Conservation (phyloP, 768 basidiomycete species). For the Tricholoma hemisulphureum region DNA sequence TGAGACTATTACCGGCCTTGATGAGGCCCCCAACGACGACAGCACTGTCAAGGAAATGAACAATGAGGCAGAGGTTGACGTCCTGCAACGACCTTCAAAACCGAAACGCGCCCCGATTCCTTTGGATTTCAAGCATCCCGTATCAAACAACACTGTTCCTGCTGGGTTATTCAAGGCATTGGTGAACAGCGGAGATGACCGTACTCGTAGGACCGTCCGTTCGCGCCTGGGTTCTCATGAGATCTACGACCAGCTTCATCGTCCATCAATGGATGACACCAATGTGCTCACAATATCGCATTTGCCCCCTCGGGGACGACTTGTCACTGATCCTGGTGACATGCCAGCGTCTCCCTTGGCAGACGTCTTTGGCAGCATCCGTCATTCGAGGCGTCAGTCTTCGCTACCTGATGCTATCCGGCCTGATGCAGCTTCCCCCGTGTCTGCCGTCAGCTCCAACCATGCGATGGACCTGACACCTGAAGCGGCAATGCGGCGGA, state of each 20-base stretch:
- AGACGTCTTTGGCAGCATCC: constrained; percentile 36
- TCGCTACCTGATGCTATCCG: constrained; percentile 58
- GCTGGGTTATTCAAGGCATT: constrained; percentile 85
- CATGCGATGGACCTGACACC: constrained; percentile 51
- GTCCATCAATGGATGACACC: constrained; percentile 77
- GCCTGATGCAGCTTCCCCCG: constrained; percentile 42
- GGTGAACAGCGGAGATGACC: constrained; percentile 57
- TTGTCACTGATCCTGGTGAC: constrained; percentile 58
- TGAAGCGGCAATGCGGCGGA: constrained; percentile 56
- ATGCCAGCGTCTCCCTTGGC: constrained; percentile 25
- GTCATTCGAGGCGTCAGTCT: constrained; percentile 49
- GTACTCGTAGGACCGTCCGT: constrained; percentile 68
- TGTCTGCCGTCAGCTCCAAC: constrained; percentile 41
- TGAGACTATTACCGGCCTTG: constrained; percentile 14
- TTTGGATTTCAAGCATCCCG: constrained; percentile 61
- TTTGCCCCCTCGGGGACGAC: constrained; percentile 49
- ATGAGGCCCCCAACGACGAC: constrained; percentile 33
- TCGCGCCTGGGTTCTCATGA: constrained; percentile 76
- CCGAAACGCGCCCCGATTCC: constrained; percentile 74
- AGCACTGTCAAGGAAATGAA: constrained; percentile 35
- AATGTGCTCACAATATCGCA: constrained; percentile 69
- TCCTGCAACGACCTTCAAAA: constrained; percentile 31
- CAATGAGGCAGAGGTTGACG: constrained; percentile 22
- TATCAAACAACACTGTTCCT: constrained; percentile 71
- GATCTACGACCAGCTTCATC: constrained; percentile 62